These are phyloP conservation scores for Tubosaeta brunneosetosa DNA, from an alignment of 768 basidiomycete species.

Conservation along the genomic window DNA sequence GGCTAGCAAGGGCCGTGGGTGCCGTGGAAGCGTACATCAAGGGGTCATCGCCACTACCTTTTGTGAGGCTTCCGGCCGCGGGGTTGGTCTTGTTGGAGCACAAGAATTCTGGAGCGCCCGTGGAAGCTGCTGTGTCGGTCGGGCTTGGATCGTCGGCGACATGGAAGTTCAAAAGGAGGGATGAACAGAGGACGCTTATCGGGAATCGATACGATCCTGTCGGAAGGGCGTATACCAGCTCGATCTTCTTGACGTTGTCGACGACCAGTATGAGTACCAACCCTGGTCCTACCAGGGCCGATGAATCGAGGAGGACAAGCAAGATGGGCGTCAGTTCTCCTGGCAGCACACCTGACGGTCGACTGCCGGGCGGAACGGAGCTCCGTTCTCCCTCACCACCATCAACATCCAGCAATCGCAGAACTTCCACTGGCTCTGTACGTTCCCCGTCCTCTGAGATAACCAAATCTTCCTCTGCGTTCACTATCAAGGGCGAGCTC, in stretches of 20 bases:
- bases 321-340: slow-evolving; percentile 30
- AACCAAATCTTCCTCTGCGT: slow-evolving; percentile 43
- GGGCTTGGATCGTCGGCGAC: slow-evolving; percentile 28
- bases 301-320: slow-evolving; percentile 40
- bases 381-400: slow-evolving; percentile 28
- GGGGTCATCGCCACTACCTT: slow-evolving; percentile 57
- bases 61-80: slow-evolving; percentile 63
- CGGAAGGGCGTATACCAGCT: slow-evolving; percentile 47
- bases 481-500: slow-evolving; percentile 59
- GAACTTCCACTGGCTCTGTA: slow-evolving; percentile 22
- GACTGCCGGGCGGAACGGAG: slow-evolving; percentile 7
- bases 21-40: slow-evolving; percentile 74
- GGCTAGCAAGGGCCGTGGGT: slow-evolving; percentile 66
- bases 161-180: slow-evolving; percentile 61
- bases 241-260: slow-evolving; percentile 42
- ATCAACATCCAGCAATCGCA: slow-evolving; percentile 13
- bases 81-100: slow-evolving; percentile 56
- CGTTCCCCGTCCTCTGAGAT: slow-evolving; percentile 34
- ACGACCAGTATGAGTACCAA: slow-evolving; percentile 2
- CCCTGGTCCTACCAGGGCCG: slow-evolving; percentile 16
- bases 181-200: slow-evolving; percentile 56
- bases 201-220: slow-evolving; percentile 48
- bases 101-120: slow-evolving; percentile 28
- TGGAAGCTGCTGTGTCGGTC: slow-evolving; percentile 31
- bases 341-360: slow-evolving; percentile 16